These are phyloP conservation scores for Agrostemma githago DNA, from an alignment of 148 eudicot species.

Conservation along the genomic window DNA sequence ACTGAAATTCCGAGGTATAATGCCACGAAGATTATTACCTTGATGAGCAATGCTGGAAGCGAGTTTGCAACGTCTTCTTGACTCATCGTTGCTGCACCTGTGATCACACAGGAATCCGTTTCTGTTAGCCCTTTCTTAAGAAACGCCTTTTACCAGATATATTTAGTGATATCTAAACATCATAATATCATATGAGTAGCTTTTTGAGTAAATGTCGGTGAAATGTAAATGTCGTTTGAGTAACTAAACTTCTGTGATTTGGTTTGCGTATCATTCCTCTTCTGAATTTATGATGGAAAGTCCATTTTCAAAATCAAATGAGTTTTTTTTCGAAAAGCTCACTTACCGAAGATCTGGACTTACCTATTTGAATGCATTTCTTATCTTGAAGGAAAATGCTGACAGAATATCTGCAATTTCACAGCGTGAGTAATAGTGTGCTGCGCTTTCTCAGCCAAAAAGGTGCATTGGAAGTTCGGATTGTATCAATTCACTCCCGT, in stretches of 20 bases:
- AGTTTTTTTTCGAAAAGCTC: background rate
- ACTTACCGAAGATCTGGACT: background rate
- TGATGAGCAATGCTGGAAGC: too few species aligned
- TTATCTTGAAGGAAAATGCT: background rate
- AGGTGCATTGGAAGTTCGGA: background rate
- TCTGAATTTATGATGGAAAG: background rate
- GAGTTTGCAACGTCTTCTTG: background rate
- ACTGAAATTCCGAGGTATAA: too few species aligned
- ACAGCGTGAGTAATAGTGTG: background rate
- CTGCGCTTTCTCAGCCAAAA: background rate
- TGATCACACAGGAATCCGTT: background rate
- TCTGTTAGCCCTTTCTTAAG: background rate
- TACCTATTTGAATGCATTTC: background rate
- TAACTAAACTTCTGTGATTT: background rate
- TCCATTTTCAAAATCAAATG: background rate
- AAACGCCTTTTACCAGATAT: background rate
- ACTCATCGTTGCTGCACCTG: background rate
- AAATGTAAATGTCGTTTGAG: background rate
- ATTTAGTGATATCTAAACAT: background rate
- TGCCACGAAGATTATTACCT: too few species aligned
- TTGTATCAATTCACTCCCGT: background rate
- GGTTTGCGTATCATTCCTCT: constrained; percentile 2
- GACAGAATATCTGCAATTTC: background rate
- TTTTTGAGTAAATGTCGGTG: background rate
- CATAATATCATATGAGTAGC: background rate